phyloP scores from a whole-genome alignment of 176 grass and related monocot species.

The Oryza officinalis region DNA sequence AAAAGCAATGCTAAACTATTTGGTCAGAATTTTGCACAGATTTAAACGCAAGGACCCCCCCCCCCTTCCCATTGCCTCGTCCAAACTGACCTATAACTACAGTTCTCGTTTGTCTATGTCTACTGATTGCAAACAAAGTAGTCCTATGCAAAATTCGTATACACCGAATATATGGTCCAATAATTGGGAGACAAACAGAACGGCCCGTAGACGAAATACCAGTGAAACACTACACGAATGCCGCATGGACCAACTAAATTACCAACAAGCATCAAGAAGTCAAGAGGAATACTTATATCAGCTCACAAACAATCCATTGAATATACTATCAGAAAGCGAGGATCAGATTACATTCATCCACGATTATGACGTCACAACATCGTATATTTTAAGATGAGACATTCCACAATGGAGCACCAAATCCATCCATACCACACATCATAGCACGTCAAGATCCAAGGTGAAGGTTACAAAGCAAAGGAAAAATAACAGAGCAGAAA shows the following conservation, averaged over 20 bases:
- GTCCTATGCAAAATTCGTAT: neutral
- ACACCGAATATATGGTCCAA: neutral
- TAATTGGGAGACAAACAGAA: neutral
- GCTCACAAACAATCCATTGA: neutral
- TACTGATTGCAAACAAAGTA: neutral
- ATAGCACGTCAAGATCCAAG: slow-evolving; percentile 32
- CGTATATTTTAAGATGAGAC: slow-evolving; percentile 21
- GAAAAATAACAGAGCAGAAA: neutral
- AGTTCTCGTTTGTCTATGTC: neutral
- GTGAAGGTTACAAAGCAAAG: slow-evolving; percentile 39
- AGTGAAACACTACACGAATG: neutral
- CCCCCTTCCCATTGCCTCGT: neutral
- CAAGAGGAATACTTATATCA: neutral
- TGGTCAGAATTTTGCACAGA: neutral
- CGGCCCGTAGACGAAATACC: neutral
- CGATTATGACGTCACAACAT: neutral
- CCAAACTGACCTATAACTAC: neutral
- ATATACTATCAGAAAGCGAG: neutral
- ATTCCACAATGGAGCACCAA: slow-evolving; percentile 23
- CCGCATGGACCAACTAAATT: neutral
- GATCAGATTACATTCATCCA: slow-evolving; percentile 19
- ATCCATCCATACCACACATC: slow-evolving; percentile 35
- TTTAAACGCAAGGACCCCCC: neutral
- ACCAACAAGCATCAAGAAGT: neutral
- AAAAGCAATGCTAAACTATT: neutral